A percentile compares a stretch with the other conserved stretches of the same genome.
These are phyloP conservation scores for Sophora flavescens DNA, from an alignment of 306 rosid species.

Conservation along the genomic window DNA sequence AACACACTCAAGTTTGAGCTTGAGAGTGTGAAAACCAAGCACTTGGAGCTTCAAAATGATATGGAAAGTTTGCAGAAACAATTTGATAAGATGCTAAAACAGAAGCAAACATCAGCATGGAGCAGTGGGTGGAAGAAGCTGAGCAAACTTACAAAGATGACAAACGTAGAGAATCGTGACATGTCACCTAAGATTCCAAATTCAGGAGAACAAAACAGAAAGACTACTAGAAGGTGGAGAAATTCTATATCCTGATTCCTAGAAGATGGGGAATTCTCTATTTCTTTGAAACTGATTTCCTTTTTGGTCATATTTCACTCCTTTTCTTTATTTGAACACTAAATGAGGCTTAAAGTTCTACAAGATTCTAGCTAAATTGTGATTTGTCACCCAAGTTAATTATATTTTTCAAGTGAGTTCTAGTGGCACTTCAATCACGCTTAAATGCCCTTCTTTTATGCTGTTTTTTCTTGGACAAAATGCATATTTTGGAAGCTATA, in stretches of 20 bases:
- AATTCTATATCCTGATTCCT: slow-evolving; percentile 92
- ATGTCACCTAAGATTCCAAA: slow-evolving; percentile 54
- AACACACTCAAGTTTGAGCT: slow-evolving; percentile 95
- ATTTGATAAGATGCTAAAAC: slow-evolving; percentile 84
- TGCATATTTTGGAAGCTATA: neutral
- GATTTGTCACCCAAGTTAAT: slow-evolving; percentile 48
- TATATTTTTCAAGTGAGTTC: slow-evolving; percentile 46
- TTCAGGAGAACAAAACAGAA: slow-evolving; percentile 61
- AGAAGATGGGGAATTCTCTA: slow-evolving; percentile 17
- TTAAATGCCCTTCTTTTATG: neutral
- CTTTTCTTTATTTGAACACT: slow-evolving; percentile 30
- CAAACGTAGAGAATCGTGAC: slow-evolving; percentile 62
- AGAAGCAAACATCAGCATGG: slow-evolving; percentile 89
- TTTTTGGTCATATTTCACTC: slow-evolving; percentile 17
- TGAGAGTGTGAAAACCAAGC: slow-evolving; percentile 83
- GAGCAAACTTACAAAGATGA: slow-evolving; percentile 78
- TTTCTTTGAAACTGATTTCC: slow-evolving; percentile 26
- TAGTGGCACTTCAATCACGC: slow-evolving; percentile 29
- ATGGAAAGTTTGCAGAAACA: slow-evolving; percentile 91
- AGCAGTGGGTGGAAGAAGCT: slow-evolving; percentile 97
- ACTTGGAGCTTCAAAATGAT: slow-evolving; percentile 83
- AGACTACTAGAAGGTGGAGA: slow-evolving; percentile 91
- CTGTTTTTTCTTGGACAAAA: neutral
- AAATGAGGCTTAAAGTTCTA: slow-evolving; percentile 38
- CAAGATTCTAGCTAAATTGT: slow-evolving; percentile 39